phyloP scores from a whole-genome alignment of 305 asterid genomes.

The Rubia balearica region DNA sequence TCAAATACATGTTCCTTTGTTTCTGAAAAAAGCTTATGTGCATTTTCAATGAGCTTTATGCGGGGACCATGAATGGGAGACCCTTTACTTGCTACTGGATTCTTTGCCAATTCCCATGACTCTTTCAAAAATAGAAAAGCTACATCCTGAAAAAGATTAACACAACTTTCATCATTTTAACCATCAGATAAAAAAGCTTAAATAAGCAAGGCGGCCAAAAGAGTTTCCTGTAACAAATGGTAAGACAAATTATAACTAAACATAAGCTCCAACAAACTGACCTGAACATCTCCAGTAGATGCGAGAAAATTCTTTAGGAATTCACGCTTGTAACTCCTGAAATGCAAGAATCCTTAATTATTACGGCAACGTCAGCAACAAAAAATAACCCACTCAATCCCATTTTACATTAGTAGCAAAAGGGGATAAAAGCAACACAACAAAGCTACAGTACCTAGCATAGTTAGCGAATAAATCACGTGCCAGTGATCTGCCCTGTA shows the following conservation, averaged over 20 bases:
- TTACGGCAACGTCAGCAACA: not conserved
- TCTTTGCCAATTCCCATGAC: constrained; percentile 83
- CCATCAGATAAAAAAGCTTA: not conserved
- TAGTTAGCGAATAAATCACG: constrained; percentile 85
- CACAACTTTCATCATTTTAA: constrained; percentile 8
- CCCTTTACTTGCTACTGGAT: constrained; percentile 80
- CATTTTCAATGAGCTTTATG: constrained; percentile 69
- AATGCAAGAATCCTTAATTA: constrained; percentile 14
- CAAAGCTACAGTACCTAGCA: constrained; percentile 53
- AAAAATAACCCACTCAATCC: not conserved
- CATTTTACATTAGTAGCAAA: not conserved
- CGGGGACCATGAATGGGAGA: constrained; percentile 77
- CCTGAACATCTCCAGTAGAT: constrained; percentile 91
- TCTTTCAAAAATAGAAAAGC: constrained; percentile 84
- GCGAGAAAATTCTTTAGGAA: constrained; percentile 80
- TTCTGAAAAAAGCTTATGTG: constrained; percentile 63
- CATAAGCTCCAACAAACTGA: constrained; percentile 26
- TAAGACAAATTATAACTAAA: not conserved
- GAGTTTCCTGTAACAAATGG: not conserved
- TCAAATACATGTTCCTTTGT: constrained; percentile 79
- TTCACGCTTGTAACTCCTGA: constrained; percentile 80
- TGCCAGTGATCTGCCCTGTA: constrained; percentile 82
- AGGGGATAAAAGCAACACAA: constrained; percentile 6
- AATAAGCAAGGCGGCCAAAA: constrained; percentile 7
- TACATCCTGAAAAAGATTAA: constrained; percentile 53